Percentiles rank a stretch among this genome's conserved stretches.
Evolutionary conservation across 192 early-diverging fungal genomes (phyloP).

Genomic region (Entomortierella lignicola): DNA sequence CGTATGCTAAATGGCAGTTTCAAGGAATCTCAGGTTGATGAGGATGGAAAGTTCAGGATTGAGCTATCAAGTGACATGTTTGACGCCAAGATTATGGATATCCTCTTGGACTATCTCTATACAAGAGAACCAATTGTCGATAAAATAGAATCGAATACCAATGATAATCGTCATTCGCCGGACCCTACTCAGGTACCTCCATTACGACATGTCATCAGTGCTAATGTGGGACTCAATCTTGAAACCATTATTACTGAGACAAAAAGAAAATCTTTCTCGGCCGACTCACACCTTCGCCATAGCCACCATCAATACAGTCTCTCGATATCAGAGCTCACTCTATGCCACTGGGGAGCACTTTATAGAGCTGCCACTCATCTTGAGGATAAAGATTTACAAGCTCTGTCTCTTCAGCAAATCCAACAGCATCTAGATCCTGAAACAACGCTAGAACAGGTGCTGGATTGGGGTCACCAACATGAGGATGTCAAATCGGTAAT

Average conservation of each 20-base stretch:
- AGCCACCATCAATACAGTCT: slow-evolving; percentile 4
- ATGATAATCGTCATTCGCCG: neutral
- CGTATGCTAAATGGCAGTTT: slow-evolving; percentile 37
- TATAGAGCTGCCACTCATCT: slow-evolving; percentile 20
- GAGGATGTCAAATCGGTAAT: slow-evolving; percentile 28
- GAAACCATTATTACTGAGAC: slow-evolving; percentile 7
- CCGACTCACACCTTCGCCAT: neutral
- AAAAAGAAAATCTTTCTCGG: neutral
- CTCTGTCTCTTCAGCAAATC: slow-evolving; percentile 11
- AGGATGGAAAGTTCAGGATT: slow-evolving; percentile 9
- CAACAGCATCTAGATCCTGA: slow-evolving; percentile 20
- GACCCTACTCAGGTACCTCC: neutral
- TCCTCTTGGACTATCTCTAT: slow-evolving; percentile 40
- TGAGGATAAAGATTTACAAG: slow-evolving; percentile 27
- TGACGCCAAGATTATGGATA: slow-evolving; percentile 27
- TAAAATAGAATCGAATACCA: neutral
- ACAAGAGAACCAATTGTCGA: slow-evolving; percentile 9
- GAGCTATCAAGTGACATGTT: slow-evolving; percentile 35
- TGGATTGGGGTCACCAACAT: slow-evolving; percentile 36
- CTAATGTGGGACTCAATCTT: slow-evolving; percentile 37
- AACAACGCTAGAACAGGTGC: slow-evolving; percentile 24
- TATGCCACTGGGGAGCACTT: slow-evolving; percentile 26
- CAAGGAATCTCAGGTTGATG: slow-evolving; percentile 14
- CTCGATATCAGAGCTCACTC: neutral
- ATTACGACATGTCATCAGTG: slow-evolving; percentile 5